A percentile compares a stretch with the other conserved stretches of the same genome.
phyloP scores from a whole-genome alignment of 225 moss, liverwort and hornwort genomes.

The Climacium dendroides region DNA sequence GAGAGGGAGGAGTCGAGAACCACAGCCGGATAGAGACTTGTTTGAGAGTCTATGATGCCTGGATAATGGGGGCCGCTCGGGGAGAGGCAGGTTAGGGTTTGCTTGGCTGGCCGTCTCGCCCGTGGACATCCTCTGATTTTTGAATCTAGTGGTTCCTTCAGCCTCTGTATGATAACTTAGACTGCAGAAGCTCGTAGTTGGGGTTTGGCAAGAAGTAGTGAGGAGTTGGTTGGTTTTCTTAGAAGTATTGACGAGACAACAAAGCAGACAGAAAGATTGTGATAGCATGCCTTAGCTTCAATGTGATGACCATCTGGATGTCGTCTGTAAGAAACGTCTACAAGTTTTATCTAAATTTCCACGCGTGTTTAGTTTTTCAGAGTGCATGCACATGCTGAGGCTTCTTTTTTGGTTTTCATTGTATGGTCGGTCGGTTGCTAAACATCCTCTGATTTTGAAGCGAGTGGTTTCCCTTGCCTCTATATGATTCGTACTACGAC shows the following conservation, averaged over 20 bases:
- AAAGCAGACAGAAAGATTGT: constrained; percentile 40
- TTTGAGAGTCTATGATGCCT: constrained; percentile 54
- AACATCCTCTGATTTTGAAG: background rate
- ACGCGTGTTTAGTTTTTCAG: background rate
- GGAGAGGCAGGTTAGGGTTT: background rate
- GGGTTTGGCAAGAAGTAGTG: background rate
- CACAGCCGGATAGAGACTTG: constrained; percentile 43
- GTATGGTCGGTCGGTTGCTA: background rate
- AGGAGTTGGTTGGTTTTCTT: background rate
- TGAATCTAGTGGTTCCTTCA: constrained; percentile 10
- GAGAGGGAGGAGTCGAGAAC: background rate
- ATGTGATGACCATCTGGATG: constrained; percentile 41
- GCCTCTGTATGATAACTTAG: background rate
- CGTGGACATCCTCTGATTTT: background rate
- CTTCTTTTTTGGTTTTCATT: background rate
- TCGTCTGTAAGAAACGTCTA: constrained; percentile 33
- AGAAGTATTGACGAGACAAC: background rate
- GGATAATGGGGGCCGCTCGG: constrained; percentile 14
- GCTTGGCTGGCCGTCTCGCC: background rate
- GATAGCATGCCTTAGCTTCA: constrained; percentile 3
- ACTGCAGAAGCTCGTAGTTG: background rate
- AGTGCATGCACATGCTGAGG: no score
- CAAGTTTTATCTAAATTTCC: background rate
- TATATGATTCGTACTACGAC: background rate
- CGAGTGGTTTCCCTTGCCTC: no score